Base-by-base conservation (phyloP, 2,329 filamentous ascomycete species). In the Fusarium caatingaense region DNA sequence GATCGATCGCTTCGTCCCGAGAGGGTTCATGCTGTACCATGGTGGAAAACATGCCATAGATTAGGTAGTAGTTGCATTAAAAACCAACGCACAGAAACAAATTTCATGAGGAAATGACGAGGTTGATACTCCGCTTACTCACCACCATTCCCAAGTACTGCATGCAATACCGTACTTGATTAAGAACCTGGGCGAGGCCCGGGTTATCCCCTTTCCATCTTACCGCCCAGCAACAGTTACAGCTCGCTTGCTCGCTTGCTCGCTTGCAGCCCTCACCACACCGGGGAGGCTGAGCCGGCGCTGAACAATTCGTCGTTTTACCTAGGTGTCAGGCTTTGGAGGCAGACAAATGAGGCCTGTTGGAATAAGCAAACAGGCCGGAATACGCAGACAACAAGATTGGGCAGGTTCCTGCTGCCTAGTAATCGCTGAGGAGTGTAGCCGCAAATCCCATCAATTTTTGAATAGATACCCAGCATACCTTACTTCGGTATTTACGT, bases 201-300 rank as follows among this genome's bases (percentile, higher is more conserved):
- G 21, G 48, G 37, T 49, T 41, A 37, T 48, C 42, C 57, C 49
- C 50, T 63, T 42, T 53, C 20, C 32, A n/a, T 27, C 66, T 70
- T 70, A 56, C 66, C 66, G 66, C 66, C 61, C 66, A 58, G 61
- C 41, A 37, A 49, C 62, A 65, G 56, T 40, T 48, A 44, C 55
- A 65, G 51, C 61, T 66, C 62, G 41, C 42, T 69, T 63, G 56
- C 66, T 28, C 27, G 11, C 27, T 69, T 53, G 51, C n/a, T 51
- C 48, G 30, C 47, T 69, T 63, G 56, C 66, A 68, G 66, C 66
- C 66, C 67, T 70, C 66, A 67, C 58, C 62, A 68, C 66, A 67
- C 58, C 66, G 67, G 67, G 47, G 66, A 64, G 67, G 67, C 67
- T 64, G 44, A 70, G 67, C 54, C 67, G 54, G 58, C 53, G 67